Conservation (phyloP, 2,329 filamentous ascomycete species). For the Xylariaceae sp. region DNA sequence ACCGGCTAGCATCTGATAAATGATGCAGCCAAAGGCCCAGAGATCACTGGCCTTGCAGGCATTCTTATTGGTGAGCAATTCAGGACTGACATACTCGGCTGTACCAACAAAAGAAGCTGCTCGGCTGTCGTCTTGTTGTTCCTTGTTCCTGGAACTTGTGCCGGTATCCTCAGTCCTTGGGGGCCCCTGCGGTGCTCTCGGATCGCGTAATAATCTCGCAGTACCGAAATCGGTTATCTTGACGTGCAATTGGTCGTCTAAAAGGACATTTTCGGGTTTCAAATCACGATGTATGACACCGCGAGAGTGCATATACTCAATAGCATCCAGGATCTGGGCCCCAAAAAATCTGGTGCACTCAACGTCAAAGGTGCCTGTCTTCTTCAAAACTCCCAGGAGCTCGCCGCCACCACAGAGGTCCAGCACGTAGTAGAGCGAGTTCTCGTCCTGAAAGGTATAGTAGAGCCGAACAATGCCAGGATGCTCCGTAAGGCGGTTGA, state of each 20-base stretch:
- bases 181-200: conserved; percentile 42
- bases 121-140: conserved; percentile 57
- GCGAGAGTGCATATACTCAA: conserved; percentile 95
- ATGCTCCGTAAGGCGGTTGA: conserved; percentile 93
- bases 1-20: conserved; percentile 94
- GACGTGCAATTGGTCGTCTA: conserved; percentile 94
- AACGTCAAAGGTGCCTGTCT: conserved; percentile 87
- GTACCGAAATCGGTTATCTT: conserved; percentile 99
- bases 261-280: conserved; percentile 92
- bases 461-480: conserved; percentile 94
- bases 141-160: conserved; percentile 35
- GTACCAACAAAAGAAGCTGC: conserved; percentile 96
- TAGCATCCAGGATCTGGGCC: conserved; percentile 90
- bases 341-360: conserved; percentile 94
- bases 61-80: conserved; percentile 93
- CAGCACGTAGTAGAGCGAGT: conserved; percentile 92
- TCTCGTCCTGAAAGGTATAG: conserved; percentile 97
- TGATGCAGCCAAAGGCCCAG: conserved; percentile 97
- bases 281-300: conserved; percentile 95
- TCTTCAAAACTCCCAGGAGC: conserved; percentile 85
- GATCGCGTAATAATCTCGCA: conserved; percentile 78
- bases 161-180: conserved; percentile 34
- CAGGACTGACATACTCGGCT: conserved; percentile 95
- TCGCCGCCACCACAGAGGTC: conserved; percentile 91
- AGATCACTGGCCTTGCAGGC: conserved; percentile 96